These are phyloP conservation scores for Capsella bursapastoris DNA, from an alignment of 345 rosid genomes.

Conservation along the genomic window DNA sequence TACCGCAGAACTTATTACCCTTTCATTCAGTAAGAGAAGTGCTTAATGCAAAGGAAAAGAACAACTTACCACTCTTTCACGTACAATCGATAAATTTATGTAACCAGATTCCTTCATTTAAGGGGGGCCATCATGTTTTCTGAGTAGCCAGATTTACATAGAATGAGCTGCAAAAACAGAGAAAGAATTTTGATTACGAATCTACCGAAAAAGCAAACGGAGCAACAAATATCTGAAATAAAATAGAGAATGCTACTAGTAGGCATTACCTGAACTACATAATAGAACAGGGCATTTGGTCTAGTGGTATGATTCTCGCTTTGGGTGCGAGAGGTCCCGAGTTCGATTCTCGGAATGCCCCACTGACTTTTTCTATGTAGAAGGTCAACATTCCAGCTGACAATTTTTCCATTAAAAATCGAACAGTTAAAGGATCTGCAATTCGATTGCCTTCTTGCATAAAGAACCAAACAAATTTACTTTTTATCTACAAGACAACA, in stretches of 20 bases:
- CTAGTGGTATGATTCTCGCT: constrained; percentile 91
- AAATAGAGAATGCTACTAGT: not conserved
- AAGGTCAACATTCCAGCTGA: constrained; percentile 12
- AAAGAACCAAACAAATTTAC: not conserved
- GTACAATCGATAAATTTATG: not conserved
- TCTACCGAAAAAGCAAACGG: not conserved
- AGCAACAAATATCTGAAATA: not conserved
- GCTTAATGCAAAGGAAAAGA: not conserved
- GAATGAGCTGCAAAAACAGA: constrained; percentile 13
- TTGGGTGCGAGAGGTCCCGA: constrained; percentile 88
- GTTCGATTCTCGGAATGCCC: constrained; percentile 77
- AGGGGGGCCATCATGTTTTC: not conserved
- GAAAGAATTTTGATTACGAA: not conserved
- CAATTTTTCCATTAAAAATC: constrained; percentile 12
- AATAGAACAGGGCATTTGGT: constrained; percentile 60
- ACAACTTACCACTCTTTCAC: not conserved
- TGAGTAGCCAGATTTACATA: not conserved
- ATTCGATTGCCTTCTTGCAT: not conserved
- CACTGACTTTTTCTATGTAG: constrained; percentile 40
- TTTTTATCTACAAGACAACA: not conserved
- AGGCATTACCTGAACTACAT: not conserved
- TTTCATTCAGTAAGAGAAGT: constrained; percentile 1
- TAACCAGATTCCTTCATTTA: not conserved
- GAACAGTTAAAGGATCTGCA: not conserved
- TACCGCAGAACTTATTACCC: no score